Conservation (phyloP, 78 protist species). For the Dictyostelium intermedium region DNA sequence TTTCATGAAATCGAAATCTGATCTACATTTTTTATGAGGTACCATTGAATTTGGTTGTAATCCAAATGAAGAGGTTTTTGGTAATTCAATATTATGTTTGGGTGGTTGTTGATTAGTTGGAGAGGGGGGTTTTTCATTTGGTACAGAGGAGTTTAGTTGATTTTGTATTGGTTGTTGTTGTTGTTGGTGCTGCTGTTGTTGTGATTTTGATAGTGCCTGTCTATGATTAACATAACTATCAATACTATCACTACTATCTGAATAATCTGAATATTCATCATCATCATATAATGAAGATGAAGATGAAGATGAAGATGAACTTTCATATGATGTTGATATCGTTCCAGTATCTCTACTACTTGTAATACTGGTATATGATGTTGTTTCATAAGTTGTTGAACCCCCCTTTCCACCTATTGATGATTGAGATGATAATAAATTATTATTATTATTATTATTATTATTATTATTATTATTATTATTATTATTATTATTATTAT, state of each 20-base stretch:
- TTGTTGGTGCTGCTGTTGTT: neutral
- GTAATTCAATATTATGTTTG: neutral
- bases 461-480: neutral
- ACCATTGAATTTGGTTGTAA: neutral
- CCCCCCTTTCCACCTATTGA: neutral
- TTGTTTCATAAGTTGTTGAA: neutral
- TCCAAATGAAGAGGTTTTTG: conserved; percentile 6
- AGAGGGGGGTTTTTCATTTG: neutral
- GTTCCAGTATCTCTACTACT: neutral
- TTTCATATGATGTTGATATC: neutral
- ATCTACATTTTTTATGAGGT: conserved; percentile 21
- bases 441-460: neutral
- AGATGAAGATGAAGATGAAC: neutral
- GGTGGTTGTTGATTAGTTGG: neutral
- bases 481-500: neutral
- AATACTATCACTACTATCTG: neutral
- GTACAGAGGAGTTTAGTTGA: neutral
- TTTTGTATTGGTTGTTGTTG: neutral
- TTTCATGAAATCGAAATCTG: conserved; percentile 55
- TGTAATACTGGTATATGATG: neutral
- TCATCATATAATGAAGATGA: neutral
- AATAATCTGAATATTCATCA: neutral
- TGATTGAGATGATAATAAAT: neutral
- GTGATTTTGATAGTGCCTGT: neutral
- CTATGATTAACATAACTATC: neutral